Conservation (phyloP, 2,329 filamentous ascomycete species). For the Pestalotiopsis sp. region DNA sequence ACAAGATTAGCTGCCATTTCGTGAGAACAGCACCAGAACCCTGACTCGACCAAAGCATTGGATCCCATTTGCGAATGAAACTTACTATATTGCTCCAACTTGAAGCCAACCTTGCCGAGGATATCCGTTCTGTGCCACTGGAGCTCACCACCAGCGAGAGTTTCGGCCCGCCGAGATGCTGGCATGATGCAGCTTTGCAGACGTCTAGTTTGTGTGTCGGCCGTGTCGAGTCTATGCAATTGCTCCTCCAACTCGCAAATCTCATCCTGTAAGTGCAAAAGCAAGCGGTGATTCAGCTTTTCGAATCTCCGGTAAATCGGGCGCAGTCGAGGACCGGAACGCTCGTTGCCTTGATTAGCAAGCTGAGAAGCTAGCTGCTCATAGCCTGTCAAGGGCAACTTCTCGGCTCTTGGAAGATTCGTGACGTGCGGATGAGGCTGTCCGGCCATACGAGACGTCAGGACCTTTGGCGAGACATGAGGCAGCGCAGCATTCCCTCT, state of each 20-base stretch:
- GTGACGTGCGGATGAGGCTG: conserved; percentile 31
- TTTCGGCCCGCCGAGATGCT: conserved; percentile 62
- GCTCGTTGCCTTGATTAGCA: conserved; percentile 33
- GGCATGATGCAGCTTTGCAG: conserved; percentile 49
- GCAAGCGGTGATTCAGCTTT: conserved; percentile 76
- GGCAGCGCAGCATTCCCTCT: conserved; percentile 39
- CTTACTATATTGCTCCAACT: conserved; percentile 70
- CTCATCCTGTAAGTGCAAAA: conserved; percentile 86
- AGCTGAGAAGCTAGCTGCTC: conserved; percentile 63
- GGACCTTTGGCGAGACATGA: conserved; percentile 36
- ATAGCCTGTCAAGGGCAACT: conserved; percentile 58
- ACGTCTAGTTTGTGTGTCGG: conserved; percentile 51
- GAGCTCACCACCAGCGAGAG: conserved; percentile 55
- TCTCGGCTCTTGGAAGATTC: conserved; percentile 42
- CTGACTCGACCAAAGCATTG: background rate
- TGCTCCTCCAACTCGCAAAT: conserved; percentile 80
- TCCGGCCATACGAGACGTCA: conserved; percentile 34
- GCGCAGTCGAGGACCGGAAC: conserved; percentile 22
- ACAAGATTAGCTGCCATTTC: background rate
- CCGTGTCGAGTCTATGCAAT: conserved; percentile 67
- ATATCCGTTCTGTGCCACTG: conserved; percentile 64
- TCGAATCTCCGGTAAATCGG: conserved; percentile 86
- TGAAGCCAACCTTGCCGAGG: conserved; percentile 64
- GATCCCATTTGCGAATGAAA: conserved; percentile 4
- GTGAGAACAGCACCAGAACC: too few species aligned